These are phyloP conservation scores for Triadica sebifera DNA, from an alignment of 345 rosid genomes.

Conservation along the genomic window DNA sequence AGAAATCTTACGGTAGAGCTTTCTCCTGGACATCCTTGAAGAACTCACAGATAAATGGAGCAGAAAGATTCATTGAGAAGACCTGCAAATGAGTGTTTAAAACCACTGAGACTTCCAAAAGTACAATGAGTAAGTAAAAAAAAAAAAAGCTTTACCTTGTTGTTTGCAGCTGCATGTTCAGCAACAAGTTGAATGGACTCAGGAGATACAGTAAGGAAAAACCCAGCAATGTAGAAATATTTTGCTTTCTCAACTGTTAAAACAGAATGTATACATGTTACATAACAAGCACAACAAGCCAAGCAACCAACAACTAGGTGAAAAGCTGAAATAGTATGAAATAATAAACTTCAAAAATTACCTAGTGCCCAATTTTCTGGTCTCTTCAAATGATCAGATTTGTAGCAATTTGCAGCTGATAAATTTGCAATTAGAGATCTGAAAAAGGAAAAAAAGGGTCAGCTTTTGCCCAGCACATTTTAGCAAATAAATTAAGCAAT, in stretches of 20 bases:
- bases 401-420: slow-evolving; percentile 95
- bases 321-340: background rate
- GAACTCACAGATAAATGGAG: slow-evolving; percentile 96
- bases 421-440: slow-evolving; percentile 88
- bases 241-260: slow-evolving; percentile 87
- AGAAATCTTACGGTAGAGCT: slow-evolving; percentile 61
- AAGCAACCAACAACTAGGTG: background rate
- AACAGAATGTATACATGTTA: background rate
- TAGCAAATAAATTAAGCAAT: background rate
- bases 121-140: background rate
- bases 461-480: background rate
- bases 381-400: slow-evolving; percentile 78
- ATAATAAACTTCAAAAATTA: slow-evolving; percentile 21
- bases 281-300: background rate
- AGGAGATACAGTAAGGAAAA: slow-evolving; percentile 93
- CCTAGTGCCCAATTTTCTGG: slow-evolving; percentile 96
- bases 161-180: slow-evolving; percentile 85
- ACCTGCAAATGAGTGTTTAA: slow-evolving; percentile 42
- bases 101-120: background rate
- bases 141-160: slow-evolving; percentile 53
- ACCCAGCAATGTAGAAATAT: slow-evolving; percentile 85
- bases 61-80: slow-evolving; percentile 91
- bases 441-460: background rate
- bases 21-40: slow-evolving; percentile 85
- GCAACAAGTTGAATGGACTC: slow-evolving; percentile 88